Percentiles rank a stretch among this genome's conserved stretches.
Conservation (phyloP, 2,329 filamentous ascomycete species). For the Aspergillus sp. region DNA sequence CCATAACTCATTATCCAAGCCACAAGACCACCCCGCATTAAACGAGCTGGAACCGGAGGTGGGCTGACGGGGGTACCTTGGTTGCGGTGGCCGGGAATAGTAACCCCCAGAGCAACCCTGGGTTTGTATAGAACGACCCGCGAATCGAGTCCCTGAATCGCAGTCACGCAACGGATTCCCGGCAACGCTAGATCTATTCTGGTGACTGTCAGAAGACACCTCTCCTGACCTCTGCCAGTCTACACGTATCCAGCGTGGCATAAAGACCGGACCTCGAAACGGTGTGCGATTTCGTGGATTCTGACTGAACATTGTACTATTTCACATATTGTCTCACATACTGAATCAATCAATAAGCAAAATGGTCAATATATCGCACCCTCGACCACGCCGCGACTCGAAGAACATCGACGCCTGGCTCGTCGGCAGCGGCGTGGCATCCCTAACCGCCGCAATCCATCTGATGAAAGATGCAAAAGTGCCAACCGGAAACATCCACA, state of each 20-base stretch:
- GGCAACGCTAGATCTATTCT: neutral
- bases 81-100: neutral
- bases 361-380: neutral
- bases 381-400: constrained; percentile 8
- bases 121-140: neutral
- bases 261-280: neutral
- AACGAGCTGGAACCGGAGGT: neutral
- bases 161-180: neutral
- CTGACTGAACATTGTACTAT: too few relatives aligned
- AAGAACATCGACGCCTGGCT: constrained; percentile 30
- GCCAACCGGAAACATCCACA: constrained; percentile 32
- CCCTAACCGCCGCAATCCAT: constrained; percentile 37
- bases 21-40: too few relatives aligned
- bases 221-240: neutral
- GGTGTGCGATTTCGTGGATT: too few relatives aligned
- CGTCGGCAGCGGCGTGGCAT: constrained; percentile 39
- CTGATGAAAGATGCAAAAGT: constrained; percentile 37
- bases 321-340: too few relatives aligned
- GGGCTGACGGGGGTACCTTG: neutral
- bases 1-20: too few relatives aligned
- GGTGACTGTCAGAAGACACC: neutral
- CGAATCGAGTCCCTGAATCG: neutral
- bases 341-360: neutral
- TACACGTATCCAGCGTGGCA: neutral
- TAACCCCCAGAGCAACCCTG: neutral